Evolutionary conservation across 2,329 filamentous ascomycete species (phyloP), one percentile per base, ranked within the genome.

Genomic region (Nemania serpens): DNA sequence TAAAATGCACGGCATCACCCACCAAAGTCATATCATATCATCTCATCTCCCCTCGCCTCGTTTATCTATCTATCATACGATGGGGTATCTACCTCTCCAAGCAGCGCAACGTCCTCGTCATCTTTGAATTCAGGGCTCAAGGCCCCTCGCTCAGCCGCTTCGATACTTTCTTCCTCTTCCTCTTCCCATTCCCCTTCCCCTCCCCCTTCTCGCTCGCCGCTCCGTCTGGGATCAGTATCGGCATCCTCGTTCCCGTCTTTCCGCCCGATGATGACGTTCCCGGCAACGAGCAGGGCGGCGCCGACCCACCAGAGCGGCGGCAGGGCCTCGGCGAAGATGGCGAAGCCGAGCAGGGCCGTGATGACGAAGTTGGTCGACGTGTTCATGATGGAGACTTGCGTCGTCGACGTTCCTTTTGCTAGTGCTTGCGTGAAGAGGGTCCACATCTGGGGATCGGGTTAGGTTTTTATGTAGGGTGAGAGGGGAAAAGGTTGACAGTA

Each of bases 281-380:
- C 91, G 0, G 84, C 88, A 1, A 93, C 88, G 10, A 94, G 79
- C 69, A 93, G 75, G 3, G 84, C 79, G 0, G 91, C 91, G 12
- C 91, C 91, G 5, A 87, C 76, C 86, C 89, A 93, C 91, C 91
- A 94, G 42, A 92, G 76, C 10, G 84, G 86, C 0, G 90, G 89
- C 29, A 94, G 77, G 1, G 80, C 76, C 76, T 94, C 91, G 20
- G 84, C 81, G 74, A 94, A 94, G 66, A 94, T 86, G 59, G 84
- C 74, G 51, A 84, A 79, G 25, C 91, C 90, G 18, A 93, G 79
- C 6, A 93, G 66, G 7, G 91, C 91, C 0, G 91, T 93, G 62
- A 92, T 76, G 76, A 94, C 83, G 74, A 94, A 94, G 77, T 94
- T 94, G 58, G 89, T 83, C 13, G 89, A 91, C 2, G 91, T 93